Base-by-base conservation (phyloP, 805 yeast species). In the Candida railenensis region DNA sequence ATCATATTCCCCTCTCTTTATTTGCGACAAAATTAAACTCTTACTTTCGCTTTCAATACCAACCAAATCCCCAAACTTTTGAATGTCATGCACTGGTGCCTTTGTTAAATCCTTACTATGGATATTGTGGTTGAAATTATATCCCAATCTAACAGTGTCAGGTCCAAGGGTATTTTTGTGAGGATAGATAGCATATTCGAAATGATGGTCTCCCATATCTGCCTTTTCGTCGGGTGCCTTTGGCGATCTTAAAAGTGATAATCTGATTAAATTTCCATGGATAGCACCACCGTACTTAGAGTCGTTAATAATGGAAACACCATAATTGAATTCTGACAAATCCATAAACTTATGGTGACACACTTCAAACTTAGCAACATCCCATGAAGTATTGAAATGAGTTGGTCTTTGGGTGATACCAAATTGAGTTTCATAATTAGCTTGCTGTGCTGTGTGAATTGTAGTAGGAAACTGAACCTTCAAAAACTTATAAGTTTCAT, bases 381-480 rank as follows among this genome's bases (percentile, higher is more conserved):
- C 99, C 98, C 98, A 92, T 0, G 89, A 73, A 0, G 99, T 92
- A 63, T 92, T 94, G 70, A 75, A 92, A 66, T 92, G 97, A 0
- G 98, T 92, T 41, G 98, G 96, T 54, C 98, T 81, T 57, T 80
- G 83, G 4, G 96, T 92, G 40, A 87, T 67, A 45, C 99, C 99
- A 66, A 88, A 92, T 63, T 91, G 96, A 2, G 97, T 90, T 65
- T 92, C 99, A 63, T 89, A 94, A 47, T 83, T 81, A 1, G 97
- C 98, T 37, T 53, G 61, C 45, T 59, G 75, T 18, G 91, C 94
- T 34, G 80, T 76, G 54, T 80, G 80, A 16, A 92, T 76, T 22
- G 87, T 86, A 18, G 92, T 96, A 1, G 97, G 97, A 68, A 94
- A 92, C 66, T 94, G 97, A 9, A 89, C 96, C 66, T 94, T 94